Evolutionary conservation across 129 eudicot species (phyloP).

Genomic region (Flaveria ramosissima): DNA sequence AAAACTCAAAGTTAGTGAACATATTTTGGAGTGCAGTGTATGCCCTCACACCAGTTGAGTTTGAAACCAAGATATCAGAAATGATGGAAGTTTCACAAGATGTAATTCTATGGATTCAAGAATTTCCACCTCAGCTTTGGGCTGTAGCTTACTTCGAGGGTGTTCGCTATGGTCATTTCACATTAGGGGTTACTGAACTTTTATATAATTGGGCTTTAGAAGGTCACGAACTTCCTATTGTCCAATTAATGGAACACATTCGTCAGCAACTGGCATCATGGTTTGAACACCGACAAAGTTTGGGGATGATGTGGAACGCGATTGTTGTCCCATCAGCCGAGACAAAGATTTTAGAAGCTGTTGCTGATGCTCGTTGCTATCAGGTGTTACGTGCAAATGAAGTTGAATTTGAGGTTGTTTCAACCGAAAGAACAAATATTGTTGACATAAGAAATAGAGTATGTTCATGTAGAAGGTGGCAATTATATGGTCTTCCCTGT

Average conservation of each 20-base stretch:
- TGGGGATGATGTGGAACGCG: constrained; percentile 72
- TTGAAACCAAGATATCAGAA: constrained; percentile 79
- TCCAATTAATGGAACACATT: constrained; percentile 90
- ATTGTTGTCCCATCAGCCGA: constrained; percentile 95
- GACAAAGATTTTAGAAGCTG: constrained; percentile 73
- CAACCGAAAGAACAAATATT: constrained; percentile 87
- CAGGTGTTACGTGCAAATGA: constrained; percentile 99
- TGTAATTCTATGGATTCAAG: constrained; percentile 75
- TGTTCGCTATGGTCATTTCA: constrained; percentile 91
- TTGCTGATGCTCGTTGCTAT: constrained; percentile 83
- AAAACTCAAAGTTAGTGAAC: constrained; percentile 86
- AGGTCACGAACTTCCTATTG: constrained; percentile 93
- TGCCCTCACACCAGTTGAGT: constrained; percentile 82
- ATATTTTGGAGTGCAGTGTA: constrained; percentile 97
- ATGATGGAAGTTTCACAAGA: constrained; percentile 82
- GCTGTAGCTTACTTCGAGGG: constrained; percentile 99
- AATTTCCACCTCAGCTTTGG: constrained; percentile 81
- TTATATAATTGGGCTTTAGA: constrained; percentile 88
- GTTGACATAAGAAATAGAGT: constrained; percentile 84
- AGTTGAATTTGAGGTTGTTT: constrained; percentile 94
- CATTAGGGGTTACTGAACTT: constrained; percentile 67
- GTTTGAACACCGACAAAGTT: constrained; percentile 65
- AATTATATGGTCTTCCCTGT: constrained; percentile 88
- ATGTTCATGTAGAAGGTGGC: constrained; percentile 95
- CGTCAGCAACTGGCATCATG: constrained; percentile 69